Base-by-base conservation (phyloP, 2,329 filamentous ascomycete genomes). In the Fusarium sp. region DNA sequence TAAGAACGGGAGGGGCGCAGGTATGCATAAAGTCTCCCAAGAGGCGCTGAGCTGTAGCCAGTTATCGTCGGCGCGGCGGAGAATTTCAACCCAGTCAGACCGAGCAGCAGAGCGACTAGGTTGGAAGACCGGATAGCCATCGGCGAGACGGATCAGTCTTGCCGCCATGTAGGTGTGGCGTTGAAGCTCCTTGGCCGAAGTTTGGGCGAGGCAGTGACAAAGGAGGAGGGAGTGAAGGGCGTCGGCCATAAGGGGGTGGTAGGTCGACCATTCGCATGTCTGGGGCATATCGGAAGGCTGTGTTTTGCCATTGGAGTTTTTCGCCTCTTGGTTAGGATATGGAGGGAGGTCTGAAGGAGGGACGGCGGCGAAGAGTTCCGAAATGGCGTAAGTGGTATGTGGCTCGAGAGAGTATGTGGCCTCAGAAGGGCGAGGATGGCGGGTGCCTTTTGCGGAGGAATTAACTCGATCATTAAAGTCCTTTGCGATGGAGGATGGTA, bases 81-180 rank as follows among this genome's bases (percentile, higher is more conserved):
- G 81, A 1, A 96, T 86, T 81, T 96, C 93, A 53, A 92, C 89
- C 94, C 94, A 97, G 81, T 97, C 94, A 6, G 91, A 89, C 58
- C 93, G 90, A 4, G 93, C 91, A 2, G 93, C 91, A 7, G 90
- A 92, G 56, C 92, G 87, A 30, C 91, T 90, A 1, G 91, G 87
- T 72, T 95, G 90, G 79, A 97, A 96, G 54, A 96, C 88, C 0
- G 94, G 94, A 75, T 94, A 95, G 8, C 93, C 94, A 76, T 96
- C 93, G 54, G 90, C 91, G 30, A 96, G 87, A 25, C 93, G 88
- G 9, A 90, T 88, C 4, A 96, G 86, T 9, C 94, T 90, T 21
- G 94, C 93, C 9, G 92, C 94, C 88, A 95, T 96, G 83, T 94
- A 88, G 1, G 93, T 93, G 79, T 96, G 93, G 40, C 94, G 92